Evolutionary conservation across 139 green algal genomes (phyloP), one percentile per base, ranked within the genome.

Genomic region (Closterium sp.): DNA sequence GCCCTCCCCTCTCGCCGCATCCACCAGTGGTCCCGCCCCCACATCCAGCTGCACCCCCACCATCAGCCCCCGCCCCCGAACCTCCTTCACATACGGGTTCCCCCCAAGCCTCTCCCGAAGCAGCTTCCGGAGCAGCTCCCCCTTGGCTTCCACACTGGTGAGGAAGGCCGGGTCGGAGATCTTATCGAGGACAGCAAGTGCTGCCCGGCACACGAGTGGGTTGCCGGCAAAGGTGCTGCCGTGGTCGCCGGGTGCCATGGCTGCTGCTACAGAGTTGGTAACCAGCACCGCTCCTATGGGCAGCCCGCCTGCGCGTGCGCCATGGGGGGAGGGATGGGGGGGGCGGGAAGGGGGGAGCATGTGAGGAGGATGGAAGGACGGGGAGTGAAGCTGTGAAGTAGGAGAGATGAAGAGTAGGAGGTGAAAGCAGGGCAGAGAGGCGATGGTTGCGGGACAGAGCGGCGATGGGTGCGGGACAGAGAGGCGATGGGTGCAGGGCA

Each of bases 171-270:
- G 96, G n/a, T 97, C 93, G 10, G 50, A 9, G 32, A 95, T 91
- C 73, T 88, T 79, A 79, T 96, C 93, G 22, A 96, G 86, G 24
- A 96, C 95, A 2, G 88, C 89, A 4, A 95, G 92, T 7, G 94
- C 95, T 4, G 93, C 95, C 11, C 27, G 22, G 89, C 97, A 99
- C 45, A 99, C 97, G 70, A 99, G 95, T 0, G 98, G 98, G 95
- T 97, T 97, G 73, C 98, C 98, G 5, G 98, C 98, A 96, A 99
- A 99, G 0, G 98, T 99, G 92, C 96, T 98, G 17, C 98, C 98
- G 93, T 99, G 98, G 95, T 99, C 98, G 10, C 98, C 98, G 32
- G 96, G 96, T 84, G 94, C 94, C 97, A 99, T 99, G 11, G 96
- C 97, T 42, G 98, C 96, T 11, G 98, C 98, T 50, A 99, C 97